A percentile compares a stretch with the other conserved stretches of the same genome.
These are phyloP conservation scores for Fusarium solani-melongenae DNA, from an alignment of 2,329 filamentous ascomycete genomes.

Conservation along the genomic window DNA sequence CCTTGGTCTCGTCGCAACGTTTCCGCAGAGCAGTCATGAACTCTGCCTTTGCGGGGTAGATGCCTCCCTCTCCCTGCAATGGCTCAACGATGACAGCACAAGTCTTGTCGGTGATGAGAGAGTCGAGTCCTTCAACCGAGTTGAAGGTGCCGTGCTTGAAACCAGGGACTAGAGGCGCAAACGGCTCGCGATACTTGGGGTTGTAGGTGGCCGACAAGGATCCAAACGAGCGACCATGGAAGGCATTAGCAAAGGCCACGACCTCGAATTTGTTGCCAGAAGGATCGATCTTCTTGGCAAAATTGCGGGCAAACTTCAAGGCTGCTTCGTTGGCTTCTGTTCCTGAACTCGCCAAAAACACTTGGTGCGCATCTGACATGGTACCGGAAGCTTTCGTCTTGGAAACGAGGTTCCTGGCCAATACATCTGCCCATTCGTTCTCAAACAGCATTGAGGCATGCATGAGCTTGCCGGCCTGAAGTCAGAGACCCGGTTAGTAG, in stretches of 20 bases:
- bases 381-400: slow-evolving; percentile 1
- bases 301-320: slow-evolving; percentile 8
- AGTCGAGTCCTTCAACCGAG: not conserved
- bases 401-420: not conserved
- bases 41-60: slow-evolving; percentile 1
- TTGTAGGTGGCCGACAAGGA: slow-evolving; percentile 7
- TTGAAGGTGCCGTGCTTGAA: slow-evolving; percentile 5
- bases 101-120: slow-evolving; percentile 3
- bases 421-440: slow-evolving; percentile 7
- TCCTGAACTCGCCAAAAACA: slow-evolving; percentile 1
- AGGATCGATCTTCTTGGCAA: not conserved
- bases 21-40: not conserved
- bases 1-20: slow-evolving; percentile 1
- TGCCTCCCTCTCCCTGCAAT: slow-evolving; percentile 3
- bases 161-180: slow-evolving; percentile 1
- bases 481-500: not conserved
- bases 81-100: slow-evolving; percentile 10
- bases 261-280: slow-evolving; percentile 5
- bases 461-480: slow-evolving; percentile 3
- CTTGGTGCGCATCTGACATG: slow-evolving; percentile 7
- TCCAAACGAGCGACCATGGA: slow-evolving; percentile 6
- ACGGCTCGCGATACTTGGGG: slow-evolving; percentile 6
- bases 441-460: slow-evolving; percentile 5
- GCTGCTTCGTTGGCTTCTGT: slow-evolving; percentile 10
- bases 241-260: not conserved